Evolutionary conservation across 805 yeast species (phyloP).

Genomic region (Cyberlindnera xishuangbannaensis): DNA sequence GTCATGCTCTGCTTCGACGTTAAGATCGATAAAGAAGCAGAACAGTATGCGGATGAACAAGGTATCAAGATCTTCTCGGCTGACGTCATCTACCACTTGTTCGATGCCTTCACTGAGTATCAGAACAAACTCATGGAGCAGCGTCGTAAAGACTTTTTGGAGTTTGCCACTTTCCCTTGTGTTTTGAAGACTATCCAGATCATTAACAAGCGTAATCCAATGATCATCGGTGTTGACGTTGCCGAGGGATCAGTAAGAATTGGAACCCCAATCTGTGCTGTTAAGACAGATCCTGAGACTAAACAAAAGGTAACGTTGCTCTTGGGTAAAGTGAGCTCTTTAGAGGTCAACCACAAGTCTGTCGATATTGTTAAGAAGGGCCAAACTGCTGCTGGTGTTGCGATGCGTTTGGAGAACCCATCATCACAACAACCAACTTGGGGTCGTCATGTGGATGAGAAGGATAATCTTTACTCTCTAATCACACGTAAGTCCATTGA

Average conservation of each 20-base stretch:
- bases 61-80: slow-evolving; percentile 91
- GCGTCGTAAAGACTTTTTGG: slow-evolving; percentile 84
- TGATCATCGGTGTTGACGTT: slow-evolving; percentile 99
- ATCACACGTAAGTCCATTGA: slow-evolving; percentile 87
- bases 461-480: slow-evolving; percentile 85
- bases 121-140: slow-evolving; percentile 83
- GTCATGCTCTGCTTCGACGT: slow-evolving; percentile 99
- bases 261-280: slow-evolving; percentile 96
- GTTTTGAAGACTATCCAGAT: slow-evolving; percentile 92
- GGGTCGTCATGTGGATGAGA: slow-evolving; percentile 98
- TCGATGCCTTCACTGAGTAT: slow-evolving; percentile 90
- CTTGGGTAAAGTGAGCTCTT: slow-evolving; percentile 84
- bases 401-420: slow-evolving; percentile 93
- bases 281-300: slow-evolving; percentile 81
- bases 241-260: slow-evolving; percentile 81
- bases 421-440: slow-evolving; percentile 92
- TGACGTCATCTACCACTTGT: slow-evolving; percentile 92
- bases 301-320: slow-evolving; percentile 61
- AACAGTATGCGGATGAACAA: slow-evolving; percentile 93
- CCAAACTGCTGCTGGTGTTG: slow-evolving; percentile 96
- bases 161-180: slow-evolving; percentile 91
- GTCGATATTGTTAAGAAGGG: slow-evolving; percentile 81
- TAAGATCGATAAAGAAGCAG: slow-evolving; percentile 95
- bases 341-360: slow-evolving; percentile 93
- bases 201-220: slow-evolving; percentile 97